Conservation (phyloP, 768 basidiomycete genomes). For the Agaricus blazei region DNA sequence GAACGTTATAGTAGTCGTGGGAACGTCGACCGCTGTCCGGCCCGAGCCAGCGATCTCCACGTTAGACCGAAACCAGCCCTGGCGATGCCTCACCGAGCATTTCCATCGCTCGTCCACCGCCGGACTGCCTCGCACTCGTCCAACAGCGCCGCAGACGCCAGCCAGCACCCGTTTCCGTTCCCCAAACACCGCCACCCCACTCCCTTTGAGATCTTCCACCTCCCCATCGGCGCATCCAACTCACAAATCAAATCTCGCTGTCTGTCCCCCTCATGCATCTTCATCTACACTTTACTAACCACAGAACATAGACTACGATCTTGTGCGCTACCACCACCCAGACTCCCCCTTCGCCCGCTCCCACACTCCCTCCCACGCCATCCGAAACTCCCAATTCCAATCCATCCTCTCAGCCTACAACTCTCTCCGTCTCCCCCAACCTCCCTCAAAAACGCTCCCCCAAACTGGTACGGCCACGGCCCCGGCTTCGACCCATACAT, state of each 20-base stretch:
- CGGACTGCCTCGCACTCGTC: no score
- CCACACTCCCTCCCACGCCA: not conserved
- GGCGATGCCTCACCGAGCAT: no score
- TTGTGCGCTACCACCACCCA: constrained; percentile 68
- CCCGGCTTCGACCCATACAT: constrained; percentile 36
- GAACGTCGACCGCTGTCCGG: no score
- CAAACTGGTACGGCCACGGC: constrained; percentile 14
- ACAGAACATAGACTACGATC: constrained; percentile 54
- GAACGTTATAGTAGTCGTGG: no score
- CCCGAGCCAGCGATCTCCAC: no score
- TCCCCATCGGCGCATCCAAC: constrained; percentile 48
- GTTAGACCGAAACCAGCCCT: no score
- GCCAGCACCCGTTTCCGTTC: constrained; percentile 33
- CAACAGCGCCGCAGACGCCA: no score
- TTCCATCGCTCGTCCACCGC: no score
- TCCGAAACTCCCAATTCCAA: not conserved
- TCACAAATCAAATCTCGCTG: constrained; percentile 63
- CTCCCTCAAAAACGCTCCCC: constrained; percentile 7
- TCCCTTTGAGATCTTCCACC: constrained; percentile 70
- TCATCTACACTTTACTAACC: not conserved
- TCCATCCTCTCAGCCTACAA: constrained; percentile 60
- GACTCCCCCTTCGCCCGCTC: constrained; percentile 34
- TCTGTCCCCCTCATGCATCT: constrained; percentile 26
- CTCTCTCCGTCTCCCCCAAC: constrained; percentile 34
- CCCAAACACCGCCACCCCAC: constrained; percentile 50